phyloP scores from a whole-genome alignment of 257 asterid genomes.

The Osmanthus fragrans region DNA sequence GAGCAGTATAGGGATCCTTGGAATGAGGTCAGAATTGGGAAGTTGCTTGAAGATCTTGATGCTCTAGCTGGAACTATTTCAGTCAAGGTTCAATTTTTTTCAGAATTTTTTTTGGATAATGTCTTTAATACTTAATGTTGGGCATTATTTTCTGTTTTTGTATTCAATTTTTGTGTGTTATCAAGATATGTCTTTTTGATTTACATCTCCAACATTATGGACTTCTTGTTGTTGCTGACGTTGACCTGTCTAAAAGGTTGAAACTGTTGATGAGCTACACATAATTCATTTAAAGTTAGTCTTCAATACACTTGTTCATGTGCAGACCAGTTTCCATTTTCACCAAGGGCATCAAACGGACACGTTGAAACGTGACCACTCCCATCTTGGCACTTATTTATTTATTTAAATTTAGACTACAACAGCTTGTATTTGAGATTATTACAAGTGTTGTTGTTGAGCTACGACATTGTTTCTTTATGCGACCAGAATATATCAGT shows the following conservation, averaged over 20 bases:
- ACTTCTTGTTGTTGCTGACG: not conserved
- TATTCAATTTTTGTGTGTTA: not conserved
- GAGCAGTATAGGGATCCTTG: constrained; percentile 98
- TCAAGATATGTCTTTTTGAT: not conserved
- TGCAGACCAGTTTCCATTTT: no score
- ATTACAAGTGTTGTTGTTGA: no score
- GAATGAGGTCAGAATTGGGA: constrained; percentile 95
- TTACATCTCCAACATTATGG: not conserved
- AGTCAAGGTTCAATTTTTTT: constrained; percentile 58
- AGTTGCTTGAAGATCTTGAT: constrained; percentile 97
- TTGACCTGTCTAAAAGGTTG: no score
- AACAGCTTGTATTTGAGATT: not conserved
- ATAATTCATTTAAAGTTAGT: not conserved
- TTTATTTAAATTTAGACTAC: not conserved
- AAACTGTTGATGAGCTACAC: not conserved
- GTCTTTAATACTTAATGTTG: not conserved
- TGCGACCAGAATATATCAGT: not conserved
- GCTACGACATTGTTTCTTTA: not conserved
- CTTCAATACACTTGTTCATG: no score
- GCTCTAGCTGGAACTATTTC: constrained; percentile 97
- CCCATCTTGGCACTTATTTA: no score
- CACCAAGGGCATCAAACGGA: no score
- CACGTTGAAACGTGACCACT: no score
- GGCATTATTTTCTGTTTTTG: not conserved
- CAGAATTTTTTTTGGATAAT: not conserved